phyloP scores from a whole-genome alignment of 805 yeast species.

The Metschnikowia kofuensis region DNA sequence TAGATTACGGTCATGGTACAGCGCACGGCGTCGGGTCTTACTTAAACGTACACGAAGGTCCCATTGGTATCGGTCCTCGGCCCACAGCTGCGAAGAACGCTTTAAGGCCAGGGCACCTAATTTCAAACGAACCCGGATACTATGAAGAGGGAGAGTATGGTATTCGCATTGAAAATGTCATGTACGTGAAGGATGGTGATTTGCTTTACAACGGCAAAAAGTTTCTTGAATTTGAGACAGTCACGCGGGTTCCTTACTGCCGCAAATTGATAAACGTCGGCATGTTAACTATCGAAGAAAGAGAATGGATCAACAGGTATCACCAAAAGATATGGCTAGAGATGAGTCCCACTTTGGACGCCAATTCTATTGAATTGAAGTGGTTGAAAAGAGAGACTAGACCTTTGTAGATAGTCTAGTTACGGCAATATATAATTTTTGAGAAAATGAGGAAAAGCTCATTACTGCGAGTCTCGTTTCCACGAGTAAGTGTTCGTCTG shows the following conservation, averaged over 20 bases:
- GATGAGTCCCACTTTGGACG: constrained; percentile 38
- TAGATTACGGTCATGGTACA: constrained; percentile 63
- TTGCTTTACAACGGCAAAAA: constrained; percentile 48
- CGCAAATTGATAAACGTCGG: constrained; percentile 61
- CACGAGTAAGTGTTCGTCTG: too few relatives aligned
- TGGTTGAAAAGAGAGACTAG: constrained; percentile 53
- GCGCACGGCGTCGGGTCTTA: constrained; percentile 65
- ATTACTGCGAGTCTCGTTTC: too few relatives aligned
- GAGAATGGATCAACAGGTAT: constrained; percentile 64
- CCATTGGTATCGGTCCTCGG: constrained; percentile 58
- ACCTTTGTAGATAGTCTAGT: constrained; percentile 12
- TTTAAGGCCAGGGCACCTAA: constrained; percentile 51
- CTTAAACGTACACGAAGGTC: constrained; percentile 62
- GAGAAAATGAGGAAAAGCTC: neutral
- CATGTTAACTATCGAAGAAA: constrained; percentile 60
- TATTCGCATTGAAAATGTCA: constrained; percentile 51
- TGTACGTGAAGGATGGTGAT: constrained; percentile 44
- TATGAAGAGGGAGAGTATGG: constrained; percentile 61
- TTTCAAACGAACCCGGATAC: constrained; percentile 63
- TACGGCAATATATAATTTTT: neutral
- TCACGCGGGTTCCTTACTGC: constrained; percentile 85
- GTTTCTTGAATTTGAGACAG: constrained; percentile 73
- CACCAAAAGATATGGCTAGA: constrained; percentile 56
- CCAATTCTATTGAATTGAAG: constrained; percentile 35
- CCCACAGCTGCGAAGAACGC: constrained; percentile 44